Conservation (phyloP, 495 filamentous ascomycete species). For the Opeltia flavorubescens region DNA sequence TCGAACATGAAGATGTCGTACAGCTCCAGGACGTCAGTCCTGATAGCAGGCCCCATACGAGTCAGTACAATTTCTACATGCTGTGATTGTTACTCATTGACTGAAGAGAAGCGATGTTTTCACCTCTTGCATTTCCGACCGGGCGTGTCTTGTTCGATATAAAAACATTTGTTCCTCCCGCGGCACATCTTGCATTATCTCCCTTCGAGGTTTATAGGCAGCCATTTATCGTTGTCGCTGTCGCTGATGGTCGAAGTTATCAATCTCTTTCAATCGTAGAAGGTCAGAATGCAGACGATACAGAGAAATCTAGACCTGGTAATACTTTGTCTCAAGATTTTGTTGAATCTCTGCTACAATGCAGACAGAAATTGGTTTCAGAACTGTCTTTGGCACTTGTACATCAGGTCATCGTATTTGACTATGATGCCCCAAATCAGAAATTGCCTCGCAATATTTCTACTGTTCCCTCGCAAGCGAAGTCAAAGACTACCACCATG, state of each 20-base stretch:
- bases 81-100: constrained; percentile 13
- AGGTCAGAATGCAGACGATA: constrained; percentile 28
- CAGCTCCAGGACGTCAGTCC: constrained; percentile 83
- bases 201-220: constrained; percentile 80
- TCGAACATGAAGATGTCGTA: constrained; percentile 70
- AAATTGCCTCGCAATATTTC: constrained; percentile 40
- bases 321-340: constrained; percentile 13
- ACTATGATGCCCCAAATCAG: constrained; percentile 37
- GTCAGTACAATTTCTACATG: constrained; percentile 33
- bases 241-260: constrained; percentile 47
- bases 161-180: constrained; percentile 59
- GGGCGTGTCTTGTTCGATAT: constrained; percentile 86
- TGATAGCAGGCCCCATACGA: constrained; percentile 74
- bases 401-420: constrained; percentile 68
- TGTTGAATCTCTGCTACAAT: constrained; percentile 38
- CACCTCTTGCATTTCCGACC: constrained; percentile 78
- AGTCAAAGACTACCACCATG: constrained; percentile 73
- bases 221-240: constrained; percentile 62
- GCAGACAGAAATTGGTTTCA: constrained; percentile 55
- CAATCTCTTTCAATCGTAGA: constrained; percentile 6
- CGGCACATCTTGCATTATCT: constrained; percentile 61
- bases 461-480: constrained; percentile 55
- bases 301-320: constrained; percentile 23
- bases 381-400: constrained; percentile 61
- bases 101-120: constrained; percentile 67